These are phyloP conservation scores for Globisporangium parvum DNA, from an alignment of 352 stramenopile species.

Conservation along the genomic window DNA sequence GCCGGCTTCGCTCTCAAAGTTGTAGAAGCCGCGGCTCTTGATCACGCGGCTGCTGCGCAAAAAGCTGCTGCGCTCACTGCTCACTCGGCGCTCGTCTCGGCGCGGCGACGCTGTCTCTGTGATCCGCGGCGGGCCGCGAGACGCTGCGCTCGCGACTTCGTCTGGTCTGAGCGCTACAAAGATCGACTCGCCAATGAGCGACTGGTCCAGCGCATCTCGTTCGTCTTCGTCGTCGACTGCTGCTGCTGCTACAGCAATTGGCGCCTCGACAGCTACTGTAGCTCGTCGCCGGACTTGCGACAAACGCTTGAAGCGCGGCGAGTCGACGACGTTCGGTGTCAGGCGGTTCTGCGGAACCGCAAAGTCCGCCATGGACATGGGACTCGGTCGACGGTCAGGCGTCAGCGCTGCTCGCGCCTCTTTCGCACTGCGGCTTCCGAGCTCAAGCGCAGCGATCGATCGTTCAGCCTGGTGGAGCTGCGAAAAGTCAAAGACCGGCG, in stretches of 20 bases:
- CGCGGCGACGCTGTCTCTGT: conserved; percentile 31
- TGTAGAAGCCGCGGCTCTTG: conserved; percentile 73
- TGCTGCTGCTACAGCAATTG: not conserved
- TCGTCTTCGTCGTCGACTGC: conserved; percentile 10
- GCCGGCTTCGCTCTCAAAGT: conserved; percentile 29
- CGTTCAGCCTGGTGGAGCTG: conserved; percentile 14
- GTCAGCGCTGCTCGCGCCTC: conserved; percentile 9
- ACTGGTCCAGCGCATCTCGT: conserved; percentile 43
- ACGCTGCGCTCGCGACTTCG: conserved; percentile 6
- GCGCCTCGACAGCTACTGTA: not conserved
- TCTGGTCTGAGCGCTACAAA: conserved; percentile 45
- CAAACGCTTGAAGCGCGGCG: conserved; percentile 37
- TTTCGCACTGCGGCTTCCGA: conserved; percentile 4
- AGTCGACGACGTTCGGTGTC: conserved; percentile 21
- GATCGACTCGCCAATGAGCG: conserved; percentile 57
- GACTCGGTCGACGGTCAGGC: conserved; percentile 25
- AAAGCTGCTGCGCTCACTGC: conserved; percentile 1
- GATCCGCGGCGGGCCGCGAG: conserved; percentile 16
- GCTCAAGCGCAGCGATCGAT: conserved; percentile 10
- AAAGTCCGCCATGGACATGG: conserved; percentile 72
- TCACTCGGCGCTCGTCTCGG: conserved; percentile 5
- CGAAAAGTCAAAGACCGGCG: conserved; percentile 10
- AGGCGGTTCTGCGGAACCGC: conserved; percentile 22
- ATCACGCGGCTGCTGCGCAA: conserved; percentile 63
- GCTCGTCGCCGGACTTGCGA: conserved; percentile 21